Conservation (phyloP, 2,329 filamentous ascomycete species). For the Apiospora kogelbergensis region DNA sequence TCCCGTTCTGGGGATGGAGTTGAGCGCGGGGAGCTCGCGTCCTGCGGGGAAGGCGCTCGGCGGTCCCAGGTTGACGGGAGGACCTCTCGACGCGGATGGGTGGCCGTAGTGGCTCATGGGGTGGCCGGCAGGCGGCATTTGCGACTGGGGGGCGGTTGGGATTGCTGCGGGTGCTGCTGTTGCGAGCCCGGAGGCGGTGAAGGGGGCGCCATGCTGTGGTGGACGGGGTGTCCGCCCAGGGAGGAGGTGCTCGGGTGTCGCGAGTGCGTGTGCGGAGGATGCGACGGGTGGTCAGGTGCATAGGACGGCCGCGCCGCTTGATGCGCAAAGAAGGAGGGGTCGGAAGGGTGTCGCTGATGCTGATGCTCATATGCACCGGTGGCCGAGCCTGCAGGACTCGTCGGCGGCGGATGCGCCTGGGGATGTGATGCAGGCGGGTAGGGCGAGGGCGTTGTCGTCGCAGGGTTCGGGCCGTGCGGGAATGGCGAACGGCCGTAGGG, state of each 20-base stretch:
- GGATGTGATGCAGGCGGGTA: constrained; percentile 23
- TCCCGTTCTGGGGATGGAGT: constrained; percentile 41
- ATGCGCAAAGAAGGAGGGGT: constrained; percentile 31
- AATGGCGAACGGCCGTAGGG: constrained; percentile 19
- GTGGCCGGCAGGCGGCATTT: constrained; percentile 24
- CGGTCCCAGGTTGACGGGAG: constrained; percentile 29
- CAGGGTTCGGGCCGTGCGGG: constrained; percentile 12
- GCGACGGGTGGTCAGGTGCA: constrained; percentile 27
- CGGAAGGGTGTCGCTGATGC: constrained; percentile 31
- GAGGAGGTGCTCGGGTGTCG: constrained; percentile 34
- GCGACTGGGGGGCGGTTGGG: constrained; percentile 14
- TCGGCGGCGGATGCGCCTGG: constrained; percentile 26
- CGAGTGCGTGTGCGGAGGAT: constrained; percentile 29
- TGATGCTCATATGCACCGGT: constrained; percentile 16
- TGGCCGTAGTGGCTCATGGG: constrained; percentile 30
- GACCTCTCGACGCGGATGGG: constrained; percentile 28
- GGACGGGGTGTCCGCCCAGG: constrained; percentile 22
- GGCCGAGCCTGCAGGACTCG: constrained; percentile 23
- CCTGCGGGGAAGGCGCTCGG: constrained; percentile 29
- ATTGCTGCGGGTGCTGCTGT: constrained; percentile 1
- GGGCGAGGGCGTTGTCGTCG: constrained; percentile 12
- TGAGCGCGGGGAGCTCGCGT: constrained; percentile 36
- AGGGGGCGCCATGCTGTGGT: constrained; percentile 30
- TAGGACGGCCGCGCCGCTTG: constrained; percentile 25
- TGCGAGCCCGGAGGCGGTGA: constrained; percentile 23